Percentiles rank a stretch among this genome's conserved stretches.
phyloP scores from a whole-genome alignment of 1,284 basidiomycete genomes.

The Trametes pubescens region DNA sequence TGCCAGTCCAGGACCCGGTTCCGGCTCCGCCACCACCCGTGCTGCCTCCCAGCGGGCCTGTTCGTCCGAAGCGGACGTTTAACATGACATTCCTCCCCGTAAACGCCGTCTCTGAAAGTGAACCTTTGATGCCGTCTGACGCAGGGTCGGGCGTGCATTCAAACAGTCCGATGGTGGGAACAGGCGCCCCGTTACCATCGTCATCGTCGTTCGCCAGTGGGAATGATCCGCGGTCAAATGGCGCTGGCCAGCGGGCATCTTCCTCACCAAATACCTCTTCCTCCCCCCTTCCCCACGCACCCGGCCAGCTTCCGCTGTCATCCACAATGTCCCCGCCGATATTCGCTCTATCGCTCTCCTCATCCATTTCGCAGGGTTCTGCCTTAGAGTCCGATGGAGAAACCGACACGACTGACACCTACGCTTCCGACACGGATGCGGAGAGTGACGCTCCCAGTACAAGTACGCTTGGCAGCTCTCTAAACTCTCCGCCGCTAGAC shows the following conservation, averaged over 20 bases:
- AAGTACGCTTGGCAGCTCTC: constrained; percentile 33
- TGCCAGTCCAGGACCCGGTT: constrained; percentile 37
- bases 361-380: not conserved
- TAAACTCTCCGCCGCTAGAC: constrained; percentile 38
- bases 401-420: constrained; percentile 29
- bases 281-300: constrained; percentile 11
- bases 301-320: constrained; percentile 4
- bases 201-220: constrained; percentile 20
- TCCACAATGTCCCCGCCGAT: constrained; percentile 14
- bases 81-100: constrained; percentile 44
- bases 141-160: not conserved
- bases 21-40: constrained; percentile 26
- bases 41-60: constrained; percentile 14
- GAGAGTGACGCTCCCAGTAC: constrained; percentile 40
- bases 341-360: constrained; percentile 17
- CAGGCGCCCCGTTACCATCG: constrained; percentile 23
- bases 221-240: constrained; percentile 25
- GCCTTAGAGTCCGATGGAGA: constrained; percentile 29
- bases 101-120: constrained; percentile 28
- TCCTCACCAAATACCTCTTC: constrained; percentile 3
- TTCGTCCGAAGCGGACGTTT: constrained; percentile 33
- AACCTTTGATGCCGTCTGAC: constrained; percentile 14
- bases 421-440: constrained; percentile 37
- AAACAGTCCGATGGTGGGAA: constrained; percentile 3
- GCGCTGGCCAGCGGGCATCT: constrained; percentile 20